Conservation (phyloP, 2,329 filamentous ascomycete genomes). For the Colletotrichum kahawae region DNA sequence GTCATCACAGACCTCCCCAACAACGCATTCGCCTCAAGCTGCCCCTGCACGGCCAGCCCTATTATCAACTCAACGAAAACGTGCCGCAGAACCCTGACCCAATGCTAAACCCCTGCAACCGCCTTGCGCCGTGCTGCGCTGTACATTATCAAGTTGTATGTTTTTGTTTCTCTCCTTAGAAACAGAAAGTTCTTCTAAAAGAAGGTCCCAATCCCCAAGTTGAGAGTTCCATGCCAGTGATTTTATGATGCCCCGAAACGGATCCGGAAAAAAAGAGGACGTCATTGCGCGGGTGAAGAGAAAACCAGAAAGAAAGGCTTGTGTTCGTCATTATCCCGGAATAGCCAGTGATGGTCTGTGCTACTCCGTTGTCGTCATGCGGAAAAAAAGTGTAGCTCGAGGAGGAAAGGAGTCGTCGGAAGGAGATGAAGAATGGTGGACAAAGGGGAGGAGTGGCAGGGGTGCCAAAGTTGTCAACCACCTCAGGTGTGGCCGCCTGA, state of each 20-base stretch:
- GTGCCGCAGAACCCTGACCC: conserved; percentile 34
- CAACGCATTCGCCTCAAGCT: conserved; percentile 16
- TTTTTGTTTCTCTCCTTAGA: conserved; percentile 21
- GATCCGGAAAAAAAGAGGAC: conserved; percentile 4
- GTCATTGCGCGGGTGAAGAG: conserved; percentile 22
- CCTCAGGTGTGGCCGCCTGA: conserved; percentile 13
- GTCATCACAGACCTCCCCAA: neutral
- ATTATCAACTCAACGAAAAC: conserved; percentile 25
- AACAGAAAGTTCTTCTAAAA: conserved; percentile 12
- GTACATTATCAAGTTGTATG: conserved; percentile 35
- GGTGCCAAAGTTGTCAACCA: neutral
- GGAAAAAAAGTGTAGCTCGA: conserved; percentile 19
- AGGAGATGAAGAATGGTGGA: conserved; percentile 13
- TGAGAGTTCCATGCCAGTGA: conserved; percentile 25
- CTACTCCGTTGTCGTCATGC: conserved; percentile 20
- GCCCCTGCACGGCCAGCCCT: conserved; percentile 12
- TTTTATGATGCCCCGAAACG: conserved; percentile 18
- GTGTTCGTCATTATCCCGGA: conserved; percentile 23
- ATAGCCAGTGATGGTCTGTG: conserved; percentile 18
- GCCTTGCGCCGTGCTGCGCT: conserved; percentile 44
- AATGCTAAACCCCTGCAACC: conserved; percentile 42
- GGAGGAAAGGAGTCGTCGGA: conserved; percentile 7
- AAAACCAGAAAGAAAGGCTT: conserved; percentile 33
- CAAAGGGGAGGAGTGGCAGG: conserved; percentile 2
- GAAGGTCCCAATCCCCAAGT: conserved; percentile 19